Conservation (phyloP, 179 eudicot genomes). For the Drosera spatulata region DNA sequence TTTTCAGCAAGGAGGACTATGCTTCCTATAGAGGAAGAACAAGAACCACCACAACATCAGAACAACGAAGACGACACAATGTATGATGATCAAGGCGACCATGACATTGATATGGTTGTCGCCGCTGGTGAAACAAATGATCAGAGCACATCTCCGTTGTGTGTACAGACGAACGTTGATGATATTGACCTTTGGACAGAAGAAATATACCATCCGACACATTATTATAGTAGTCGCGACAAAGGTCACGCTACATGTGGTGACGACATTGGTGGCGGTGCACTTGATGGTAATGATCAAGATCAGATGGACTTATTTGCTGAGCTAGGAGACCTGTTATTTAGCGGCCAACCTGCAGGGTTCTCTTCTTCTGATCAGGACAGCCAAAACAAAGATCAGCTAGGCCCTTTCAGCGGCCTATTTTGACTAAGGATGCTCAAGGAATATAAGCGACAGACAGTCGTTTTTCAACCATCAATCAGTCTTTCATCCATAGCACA, state of each 20-base stretch:
- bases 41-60: background rate
- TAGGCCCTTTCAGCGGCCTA: too few species aligned
- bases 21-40: background rate
- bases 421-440: too few species aligned
- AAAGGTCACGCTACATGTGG: background rate
- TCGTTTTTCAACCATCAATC: too few species aligned
- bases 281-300: background rate
- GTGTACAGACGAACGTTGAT: too few species aligned
- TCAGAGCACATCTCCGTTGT: too few species aligned
- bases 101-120: background rate
- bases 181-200: too few species aligned
- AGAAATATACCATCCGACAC: too few species aligned
- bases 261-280: background rate
- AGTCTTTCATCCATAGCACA: too few species aligned
- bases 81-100: background rate
- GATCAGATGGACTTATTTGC: background rate
- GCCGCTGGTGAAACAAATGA: background rate
- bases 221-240: background rate
- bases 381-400: too few species aligned
- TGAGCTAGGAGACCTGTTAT: background rate
- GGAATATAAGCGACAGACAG: too few species aligned
- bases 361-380: too few species aligned
- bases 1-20: too few species aligned
- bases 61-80: background rate
- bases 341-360: background rate